Conservation (phyloP, 2,329 filamentous ascomycete species). For the Fusarium sp. region DNA sequence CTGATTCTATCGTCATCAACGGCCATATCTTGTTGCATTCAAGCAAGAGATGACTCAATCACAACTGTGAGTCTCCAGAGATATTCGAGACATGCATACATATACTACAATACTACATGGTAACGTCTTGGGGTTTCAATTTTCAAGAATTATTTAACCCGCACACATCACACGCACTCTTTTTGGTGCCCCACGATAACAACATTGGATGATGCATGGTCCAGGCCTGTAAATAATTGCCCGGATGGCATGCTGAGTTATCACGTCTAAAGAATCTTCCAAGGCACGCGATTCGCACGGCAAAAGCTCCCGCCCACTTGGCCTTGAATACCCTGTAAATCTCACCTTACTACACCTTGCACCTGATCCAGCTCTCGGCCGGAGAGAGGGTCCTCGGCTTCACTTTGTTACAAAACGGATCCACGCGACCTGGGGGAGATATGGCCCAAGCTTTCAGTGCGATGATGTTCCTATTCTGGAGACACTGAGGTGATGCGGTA, state of each 20-base stretch:
- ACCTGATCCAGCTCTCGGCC: slow-evolving; percentile 38
- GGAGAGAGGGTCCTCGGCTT: slow-evolving; percentile 38
- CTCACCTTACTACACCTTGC: slow-evolving; percentile 31
- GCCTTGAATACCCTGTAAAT: slow-evolving; percentile 1
- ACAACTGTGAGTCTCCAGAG: slow-evolving; percentile 5
- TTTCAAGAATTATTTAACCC: neutral
- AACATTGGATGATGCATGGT: slow-evolving; percentile 6
- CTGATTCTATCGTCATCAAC: slow-evolving; percentile 15
- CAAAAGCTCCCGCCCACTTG: slow-evolving; percentile 27
- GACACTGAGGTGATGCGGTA: slow-evolving; percentile 15
- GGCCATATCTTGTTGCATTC: slow-evolving; percentile 14
- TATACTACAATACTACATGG: neutral
- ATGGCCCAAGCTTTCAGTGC: slow-evolving; percentile 11
- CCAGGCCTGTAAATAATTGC: slow-evolving; percentile 13
- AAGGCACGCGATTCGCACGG: slow-evolving; percentile 34
- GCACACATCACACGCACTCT: neutral
- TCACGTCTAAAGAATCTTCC: slow-evolving; percentile 1
- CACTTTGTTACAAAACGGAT: slow-evolving; percentile 27
- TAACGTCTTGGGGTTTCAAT: slow-evolving; percentile 14
- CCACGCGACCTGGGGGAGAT: slow-evolving; percentile 26
- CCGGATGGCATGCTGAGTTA: slow-evolving; percentile 18
- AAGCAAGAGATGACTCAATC: neutral
- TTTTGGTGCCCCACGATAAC: slow-evolving; percentile 7
- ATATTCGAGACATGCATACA: slow-evolving; percentile 14
- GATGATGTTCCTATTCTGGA: slow-evolving; percentile 5